Base-by-base conservation (phyloP, 306 rosid species). In the Vigna unguiculata region DNA sequence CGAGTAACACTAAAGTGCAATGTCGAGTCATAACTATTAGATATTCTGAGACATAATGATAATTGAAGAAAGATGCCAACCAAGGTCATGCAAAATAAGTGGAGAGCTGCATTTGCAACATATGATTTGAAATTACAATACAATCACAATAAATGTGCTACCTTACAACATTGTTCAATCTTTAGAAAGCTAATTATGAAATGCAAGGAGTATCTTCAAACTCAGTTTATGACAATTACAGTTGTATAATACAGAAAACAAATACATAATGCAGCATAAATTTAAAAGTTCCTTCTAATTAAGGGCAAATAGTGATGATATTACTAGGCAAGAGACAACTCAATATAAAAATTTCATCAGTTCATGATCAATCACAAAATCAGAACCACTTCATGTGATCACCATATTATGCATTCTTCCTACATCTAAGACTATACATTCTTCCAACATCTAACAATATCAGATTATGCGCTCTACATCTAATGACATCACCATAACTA, bases 41-140 rank as follows among this genome's bases (percentile, higher is more conserved):
- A 48, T 17, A 73, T 16, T n/a, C 47, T 12, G 10, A 19, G 8
- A 55, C 22, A 34, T 34, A 54, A 0, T 38, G 43, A 38, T 0
- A 20, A 14, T 19, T 12, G 20, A 15, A 11, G 15, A 16, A 45
- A 60, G 1, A 17, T 22, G 21, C 12, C 6, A 59, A 61, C 3
- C 36, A 75, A 71, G 4, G 9, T 61, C 61, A 28, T 16, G 47
- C 0, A 49, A 74, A 62, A 7, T 46, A 47, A 32, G 47, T 20
- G 22, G 8, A 7, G 52, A 12, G 41, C 24, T 4, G 28, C 4
- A 68, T 13, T 25, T 4, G 16, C 24, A 32, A 75, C 34, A 47
- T 48, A 30, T 11, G 28, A 59, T 60, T 47, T 74, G 34, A 45
- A 74, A 74, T 74, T 57, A 59, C 32, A 9, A 25, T 7, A 57